Evolutionary conservation across 1,284 basidiomycete species (phyloP).

Genomic region (Rhodotorula sp.): DNA sequence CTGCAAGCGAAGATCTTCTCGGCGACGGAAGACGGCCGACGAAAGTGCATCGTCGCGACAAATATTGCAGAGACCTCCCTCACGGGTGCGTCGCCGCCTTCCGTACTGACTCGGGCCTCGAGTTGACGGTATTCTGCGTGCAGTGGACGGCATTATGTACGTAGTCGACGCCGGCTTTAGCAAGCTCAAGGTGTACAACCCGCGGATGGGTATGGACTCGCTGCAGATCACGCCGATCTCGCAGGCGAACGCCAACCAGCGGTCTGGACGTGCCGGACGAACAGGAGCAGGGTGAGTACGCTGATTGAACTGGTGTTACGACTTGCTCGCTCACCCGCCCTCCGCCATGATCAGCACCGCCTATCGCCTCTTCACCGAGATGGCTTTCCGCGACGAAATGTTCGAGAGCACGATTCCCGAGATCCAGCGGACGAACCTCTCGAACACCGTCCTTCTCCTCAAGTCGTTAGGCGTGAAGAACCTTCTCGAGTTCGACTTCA

Average conservation of each 20-base stretch:
- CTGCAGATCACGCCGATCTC: constrained; percentile 94
- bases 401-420: constrained; percentile 97
- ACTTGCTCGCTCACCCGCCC: background rate
- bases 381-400: constrained; percentile 91
- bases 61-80: constrained; percentile 99
- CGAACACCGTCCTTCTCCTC: constrained; percentile 90
- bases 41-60: constrained; percentile 94
- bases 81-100: constrained; percentile 60
- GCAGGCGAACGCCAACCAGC: constrained; percentile 94
- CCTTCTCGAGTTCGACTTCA: constrained; percentile 96
- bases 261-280: constrained; percentile 91
- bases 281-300: constrained; percentile 79
- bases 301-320: background rate
- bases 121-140: background rate
- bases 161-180: constrained; percentile 96
- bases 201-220: constrained; percentile 98
- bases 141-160: constrained; percentile 95
- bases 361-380: constrained; percentile 95
- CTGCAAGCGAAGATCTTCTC: constrained; percentile 98
- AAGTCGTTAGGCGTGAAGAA: constrained; percentile 94
- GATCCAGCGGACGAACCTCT: constrained; percentile 95
- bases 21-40: constrained; percentile 84
- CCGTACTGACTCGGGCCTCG: background rate
- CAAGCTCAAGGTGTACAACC: constrained; percentile 98
- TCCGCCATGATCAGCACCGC: constrained; percentile 73